Evolutionary conservation across 1,284 basidiomycete species (phyloP).

Genomic region (Cutaneotrichosporon spelunceum): DNA sequence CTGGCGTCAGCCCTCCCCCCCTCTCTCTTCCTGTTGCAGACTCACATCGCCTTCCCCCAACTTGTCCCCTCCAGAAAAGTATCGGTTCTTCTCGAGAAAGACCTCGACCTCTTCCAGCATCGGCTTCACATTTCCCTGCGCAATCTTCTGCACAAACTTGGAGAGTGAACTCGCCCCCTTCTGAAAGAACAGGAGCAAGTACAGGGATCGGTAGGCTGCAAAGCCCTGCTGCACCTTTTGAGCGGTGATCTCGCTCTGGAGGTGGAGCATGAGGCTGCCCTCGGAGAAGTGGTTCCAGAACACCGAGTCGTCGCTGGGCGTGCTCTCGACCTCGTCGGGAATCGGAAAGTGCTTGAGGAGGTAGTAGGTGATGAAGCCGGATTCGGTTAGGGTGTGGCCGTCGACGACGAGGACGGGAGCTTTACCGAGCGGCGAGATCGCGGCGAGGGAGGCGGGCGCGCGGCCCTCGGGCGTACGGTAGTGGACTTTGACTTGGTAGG

Average conservation of each 20-base stretch:
- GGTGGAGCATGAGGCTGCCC: constrained; percentile 38
- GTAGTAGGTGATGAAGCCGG: constrained; percentile 37
- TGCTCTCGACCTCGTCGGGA: constrained; percentile 22
- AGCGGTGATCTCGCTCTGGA: constrained; percentile 22
- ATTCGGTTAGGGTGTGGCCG: constrained; percentile 35
- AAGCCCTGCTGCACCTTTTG: constrained; percentile 3
- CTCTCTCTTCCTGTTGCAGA: neutral
- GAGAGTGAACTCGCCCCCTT: neutral
- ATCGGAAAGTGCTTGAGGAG: constrained; percentile 26
- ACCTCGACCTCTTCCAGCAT: constrained; percentile 32
- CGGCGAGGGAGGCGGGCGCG: constrained; percentile 31
- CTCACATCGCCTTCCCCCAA: constrained; percentile 45
- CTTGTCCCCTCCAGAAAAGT: constrained; percentile 37
- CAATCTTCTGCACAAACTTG: constrained; percentile 1
- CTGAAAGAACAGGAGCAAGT: constrained; percentile 8
- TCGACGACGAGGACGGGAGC: constrained; percentile 38
- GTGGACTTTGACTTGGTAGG: constrained; percentile 40
- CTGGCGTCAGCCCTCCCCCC: constrained; percentile 11
- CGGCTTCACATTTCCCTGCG: constrained; percentile 14
- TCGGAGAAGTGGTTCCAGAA: constrained; percentile 45
- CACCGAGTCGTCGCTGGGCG: constrained; percentile 23
- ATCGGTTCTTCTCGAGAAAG: constrained; percentile 27
- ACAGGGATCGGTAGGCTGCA: constrained; percentile 1
- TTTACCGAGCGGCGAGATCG: constrained; percentile 36
- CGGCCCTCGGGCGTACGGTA: constrained; percentile 26